Evolutionary conservation across 139 green algal species (phyloP).

Genomic region (Asterochloris sp.): DNA sequence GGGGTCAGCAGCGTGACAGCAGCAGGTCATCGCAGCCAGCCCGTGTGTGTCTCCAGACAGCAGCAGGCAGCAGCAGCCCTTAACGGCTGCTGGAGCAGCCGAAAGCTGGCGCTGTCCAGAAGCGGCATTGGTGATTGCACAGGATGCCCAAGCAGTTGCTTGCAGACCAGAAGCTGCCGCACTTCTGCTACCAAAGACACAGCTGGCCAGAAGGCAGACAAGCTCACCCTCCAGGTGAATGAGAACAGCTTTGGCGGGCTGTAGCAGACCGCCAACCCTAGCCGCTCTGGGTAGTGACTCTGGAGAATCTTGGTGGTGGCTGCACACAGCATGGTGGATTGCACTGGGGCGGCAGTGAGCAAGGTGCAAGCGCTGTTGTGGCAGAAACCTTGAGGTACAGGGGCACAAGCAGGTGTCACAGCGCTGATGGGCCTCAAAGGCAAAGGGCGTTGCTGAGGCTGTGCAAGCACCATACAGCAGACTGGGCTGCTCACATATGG

Average conservation of each 20-base stretch:
- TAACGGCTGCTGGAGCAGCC: too few relatives aligned
- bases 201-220: neutral
- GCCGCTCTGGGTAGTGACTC: conserved; percentile 83
- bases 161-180: neutral
- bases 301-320: conserved; percentile 29
- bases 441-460: too few relatives aligned
- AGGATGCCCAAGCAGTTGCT: neutral
- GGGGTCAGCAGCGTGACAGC: too few relatives aligned
- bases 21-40: too few relatives aligned
- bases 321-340: too few relatives aligned
- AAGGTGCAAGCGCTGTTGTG: neutral
- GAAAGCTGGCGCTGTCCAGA: too few relatives aligned
- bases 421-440: neutral
- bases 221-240: conserved; percentile 66
- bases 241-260: conserved; percentile 69
- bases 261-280: conserved; percentile 72
- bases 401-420: neutral
- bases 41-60: too few relatives aligned
- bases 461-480: too few relatives aligned
- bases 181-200: neutral
- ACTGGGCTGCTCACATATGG: neutral
- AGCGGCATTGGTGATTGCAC: too few relatives aligned
- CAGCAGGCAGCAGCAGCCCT: too few relatives aligned
- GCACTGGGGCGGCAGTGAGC: too few relatives aligned
- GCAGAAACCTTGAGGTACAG: neutral